phyloP scores from a whole-genome alignment of 257 asterid genomes.

The Solanum medicagineum region DNA sequence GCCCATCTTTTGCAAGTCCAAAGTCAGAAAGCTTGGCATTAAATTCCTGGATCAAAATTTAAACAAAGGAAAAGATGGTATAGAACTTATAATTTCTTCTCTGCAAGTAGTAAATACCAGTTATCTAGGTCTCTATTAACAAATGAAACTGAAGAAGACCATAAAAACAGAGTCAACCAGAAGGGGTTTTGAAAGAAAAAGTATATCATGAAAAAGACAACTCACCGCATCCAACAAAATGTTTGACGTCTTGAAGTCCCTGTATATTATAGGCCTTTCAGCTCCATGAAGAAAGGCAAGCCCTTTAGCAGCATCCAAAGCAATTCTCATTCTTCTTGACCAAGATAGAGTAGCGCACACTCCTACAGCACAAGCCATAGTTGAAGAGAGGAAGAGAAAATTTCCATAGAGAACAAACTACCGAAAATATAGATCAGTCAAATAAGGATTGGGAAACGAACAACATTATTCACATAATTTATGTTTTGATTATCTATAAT shows the following conservation, averaged over 20 bases:
- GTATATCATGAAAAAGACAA: not conserved
- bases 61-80: not conserved
- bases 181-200: not conserved
- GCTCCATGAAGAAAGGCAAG: conserved; percentile 95
- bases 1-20: conserved; percentile 93
- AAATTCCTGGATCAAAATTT: conserved; percentile 47
- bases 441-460: not conserved
- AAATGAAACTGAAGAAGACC: not conserved
- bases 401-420: not conserved
- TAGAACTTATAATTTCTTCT: not conserved
- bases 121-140: not conserved
- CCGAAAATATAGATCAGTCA: not conserved
- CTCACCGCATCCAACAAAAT: conserved; percentile 80
- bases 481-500: not conserved
- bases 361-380: conserved; percentile 30
- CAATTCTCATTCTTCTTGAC: conserved; percentile 72
- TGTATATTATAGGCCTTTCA: conserved; percentile 77
- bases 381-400: not conserved
- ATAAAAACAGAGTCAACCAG: not conserved
- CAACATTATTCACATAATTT: not conserved
- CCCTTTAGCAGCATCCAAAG: conserved; percentile 91
- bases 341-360: conserved; percentile 63
- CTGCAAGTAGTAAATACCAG: not conserved
- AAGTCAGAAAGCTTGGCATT: conserved; percentile 94
- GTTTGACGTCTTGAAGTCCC: conserved; percentile 91